Evolutionary conservation across 225 moss, liverwort and hornwort species (phyloP), one percentile per base, ranked within the genome.

Genomic region (Takakia lepidozioides): DNA sequence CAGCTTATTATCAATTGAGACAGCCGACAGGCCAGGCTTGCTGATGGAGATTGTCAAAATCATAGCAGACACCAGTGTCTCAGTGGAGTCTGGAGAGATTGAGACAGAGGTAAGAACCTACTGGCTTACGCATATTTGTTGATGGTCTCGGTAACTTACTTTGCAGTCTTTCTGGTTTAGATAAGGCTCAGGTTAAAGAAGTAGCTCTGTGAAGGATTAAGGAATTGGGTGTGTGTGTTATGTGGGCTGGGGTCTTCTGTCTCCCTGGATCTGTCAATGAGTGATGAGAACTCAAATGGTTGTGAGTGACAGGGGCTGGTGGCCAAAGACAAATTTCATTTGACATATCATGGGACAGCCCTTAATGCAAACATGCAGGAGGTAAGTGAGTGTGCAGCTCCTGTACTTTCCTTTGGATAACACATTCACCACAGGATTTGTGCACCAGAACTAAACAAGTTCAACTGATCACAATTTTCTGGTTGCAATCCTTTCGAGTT

Each of bases 51-150:
- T 93, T 19, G 62, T 93, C n/a, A 65, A 79, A 37, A 76, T 93
- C 20, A 63, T 93, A 43, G 54, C 60, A 2, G 93, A 93, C 26
- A 86, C 88, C 48, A 93, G 78, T 58, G 58, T 93, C 22, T 67
- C 75, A 39, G 83, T 93, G 23, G 93, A 93, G 67, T 93, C 88
- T 24, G 93, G 88, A 3, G 93, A 93, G 56, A 68, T 93, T 38
- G 78, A 93, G 28, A 93, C 88, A 0, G 76, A 88, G 68, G 80
- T 73, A n/a, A 29, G 19, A 20, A n/a, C n/a, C 32, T 11, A 6
- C 32, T 11, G 8, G 7, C 16, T 21, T 46, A n/a, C n/a, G n/a
- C 5, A n/a, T n/a, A n/a, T n/a, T n/a, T n/a, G n/a, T n/a, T n/a
- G n/a, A n/a, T n/a, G n/a, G n/a, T 45, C 3, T 19, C n/a, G 25